Evolutionary conservation across 2,329 filamentous ascomycete genomes (phyloP).

Genomic region (Orbilia brochopaga): DNA sequence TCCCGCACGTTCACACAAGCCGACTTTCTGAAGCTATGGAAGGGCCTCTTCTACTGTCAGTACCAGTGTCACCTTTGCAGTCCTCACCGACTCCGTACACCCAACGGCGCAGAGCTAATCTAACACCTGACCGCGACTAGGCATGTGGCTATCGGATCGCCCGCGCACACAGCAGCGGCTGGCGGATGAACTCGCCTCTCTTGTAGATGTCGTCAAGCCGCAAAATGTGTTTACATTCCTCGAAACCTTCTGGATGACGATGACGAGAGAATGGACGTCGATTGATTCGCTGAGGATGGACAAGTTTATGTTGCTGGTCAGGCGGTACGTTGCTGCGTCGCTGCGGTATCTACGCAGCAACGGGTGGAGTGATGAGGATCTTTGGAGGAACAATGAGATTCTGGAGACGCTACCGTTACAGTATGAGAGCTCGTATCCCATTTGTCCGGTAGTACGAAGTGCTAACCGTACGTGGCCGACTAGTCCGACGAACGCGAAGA

Average conservation of each 20-base stretch:
- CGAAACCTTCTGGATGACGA: slow-evolving; percentile 63
- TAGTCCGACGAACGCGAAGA: slow-evolving; percentile 62
- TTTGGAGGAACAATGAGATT: slow-evolving; percentile 61
- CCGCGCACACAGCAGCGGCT: slow-evolving; percentile 85
- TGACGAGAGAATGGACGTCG: slow-evolving; percentile 62
- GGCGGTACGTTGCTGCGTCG: slow-evolving; percentile 76
- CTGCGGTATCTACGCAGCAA: slow-evolving; percentile 64
- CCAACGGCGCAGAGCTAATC: neutral
- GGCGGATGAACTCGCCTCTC: slow-evolving; percentile 74
- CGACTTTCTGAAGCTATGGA: slow-evolving; percentile 89
- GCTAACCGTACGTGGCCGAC: slow-evolving; percentile 5
- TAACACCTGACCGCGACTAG: slow-evolving; percentile 58
- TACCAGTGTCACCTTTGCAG: neutral
- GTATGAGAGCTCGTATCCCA: slow-evolving; percentile 29
- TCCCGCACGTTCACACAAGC: slow-evolving; percentile 66
- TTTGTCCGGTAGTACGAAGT: neutral
- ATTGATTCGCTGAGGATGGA: slow-evolving; percentile 74
- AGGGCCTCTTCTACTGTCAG: slow-evolving; percentile 82
- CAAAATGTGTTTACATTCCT: slow-evolving; percentile 61
- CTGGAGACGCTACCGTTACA: slow-evolving; percentile 61
- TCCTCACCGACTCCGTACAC: slow-evolving; percentile 24
- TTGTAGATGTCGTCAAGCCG: slow-evolving; percentile 56
- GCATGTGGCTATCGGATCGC: slow-evolving; percentile 89
- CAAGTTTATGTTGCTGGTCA: slow-evolving; percentile 86
- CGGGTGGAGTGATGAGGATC: slow-evolving; percentile 58